phyloP scores from a whole-genome alignment of 495 filamentous ascomycete genomes.

The Annulohypoxylon nitens region DNA sequence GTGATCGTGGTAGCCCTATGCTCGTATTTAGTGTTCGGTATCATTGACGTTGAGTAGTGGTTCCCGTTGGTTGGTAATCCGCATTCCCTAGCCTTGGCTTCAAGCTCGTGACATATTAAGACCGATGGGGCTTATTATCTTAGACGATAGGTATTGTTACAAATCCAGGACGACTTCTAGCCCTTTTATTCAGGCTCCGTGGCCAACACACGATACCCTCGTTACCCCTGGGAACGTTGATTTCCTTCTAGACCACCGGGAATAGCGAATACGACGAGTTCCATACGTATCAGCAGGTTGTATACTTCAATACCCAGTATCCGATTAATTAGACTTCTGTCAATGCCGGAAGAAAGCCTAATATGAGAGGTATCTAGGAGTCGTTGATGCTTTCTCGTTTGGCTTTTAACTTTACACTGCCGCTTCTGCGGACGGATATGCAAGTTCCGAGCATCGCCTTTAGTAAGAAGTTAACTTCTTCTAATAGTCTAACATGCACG shows the following conservation, averaged over 20 bases:
- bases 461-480: background rate
- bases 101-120: background rate
- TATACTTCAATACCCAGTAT: background rate
- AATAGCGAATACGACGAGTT: slow-evolving; percentile 4
- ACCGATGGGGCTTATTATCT: background rate
- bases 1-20: slow-evolving; percentile 3
- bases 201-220: background rate
- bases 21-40: background rate
- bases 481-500: background rate
- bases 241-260: background rate
- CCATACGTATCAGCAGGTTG: background rate
- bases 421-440: background rate
- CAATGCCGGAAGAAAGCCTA: slow-evolving; percentile 5
- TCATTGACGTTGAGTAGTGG: background rate
- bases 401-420: background rate
- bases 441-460: background rate
- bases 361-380: background rate
- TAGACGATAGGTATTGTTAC: background rate
- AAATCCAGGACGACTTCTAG: background rate
- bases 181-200: background rate
- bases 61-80: background rate
- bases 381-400: background rate
- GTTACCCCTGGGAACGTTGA: background rate
- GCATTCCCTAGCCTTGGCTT: background rate
- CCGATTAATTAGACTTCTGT: slow-evolving; percentile 6